These are phyloP conservation scores for Lantana camara DNA, from an alignment of 257 asterid genomes.

Conservation along the genomic window DNA sequence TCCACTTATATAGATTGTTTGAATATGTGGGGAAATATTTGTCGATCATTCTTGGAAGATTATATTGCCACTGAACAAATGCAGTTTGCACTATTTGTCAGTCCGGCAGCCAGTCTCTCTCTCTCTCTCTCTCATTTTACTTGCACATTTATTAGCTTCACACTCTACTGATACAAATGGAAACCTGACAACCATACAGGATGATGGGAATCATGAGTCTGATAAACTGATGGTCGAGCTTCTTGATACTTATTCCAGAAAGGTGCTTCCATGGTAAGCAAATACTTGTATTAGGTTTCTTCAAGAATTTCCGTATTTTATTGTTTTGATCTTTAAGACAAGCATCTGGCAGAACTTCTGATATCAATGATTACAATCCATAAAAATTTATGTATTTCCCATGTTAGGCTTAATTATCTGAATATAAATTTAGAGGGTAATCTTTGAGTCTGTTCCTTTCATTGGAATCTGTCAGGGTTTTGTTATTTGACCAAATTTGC, in stretches of 20 bases:
- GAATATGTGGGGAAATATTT: not conserved
- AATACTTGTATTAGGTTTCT: not conserved
- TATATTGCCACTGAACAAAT: not conserved
- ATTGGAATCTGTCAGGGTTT: slow-evolving; percentile 13
- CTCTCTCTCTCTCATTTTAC: not conserved
- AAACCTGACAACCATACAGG: slow-evolving; percentile 47
- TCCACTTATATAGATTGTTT: slow-evolving; percentile 9
- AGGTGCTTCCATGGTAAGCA: slow-evolving; percentile 84
- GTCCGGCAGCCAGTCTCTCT: not conserved
- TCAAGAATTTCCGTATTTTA: slow-evolving; percentile 6
- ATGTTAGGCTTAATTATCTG: slow-evolving; percentile 3
- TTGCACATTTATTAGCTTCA: slow-evolving; percentile 12
- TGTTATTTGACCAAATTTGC: too few relatives aligned
- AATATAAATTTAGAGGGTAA: not conserved
- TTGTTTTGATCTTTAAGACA: not conserved
- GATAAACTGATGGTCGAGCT: slow-evolving; percentile 52
- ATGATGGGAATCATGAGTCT: slow-evolving; percentile 48
- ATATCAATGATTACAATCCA: not conserved
- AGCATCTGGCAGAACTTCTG: slow-evolving; percentile 1
- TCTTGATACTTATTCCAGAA: slow-evolving; percentile 70
- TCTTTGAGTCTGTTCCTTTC: slow-evolving; percentile 9
- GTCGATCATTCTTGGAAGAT: not conserved
- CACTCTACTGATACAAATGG: slow-evolving; percentile 26
- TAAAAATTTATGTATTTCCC: not conserved
- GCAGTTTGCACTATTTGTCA: slow-evolving; percentile 20